Percentiles rank a stretch among this genome's conserved stretches.
phyloP scores from a whole-genome alignment of 148 eudicot species.

The Tetragonia tetragonoides region DNA sequence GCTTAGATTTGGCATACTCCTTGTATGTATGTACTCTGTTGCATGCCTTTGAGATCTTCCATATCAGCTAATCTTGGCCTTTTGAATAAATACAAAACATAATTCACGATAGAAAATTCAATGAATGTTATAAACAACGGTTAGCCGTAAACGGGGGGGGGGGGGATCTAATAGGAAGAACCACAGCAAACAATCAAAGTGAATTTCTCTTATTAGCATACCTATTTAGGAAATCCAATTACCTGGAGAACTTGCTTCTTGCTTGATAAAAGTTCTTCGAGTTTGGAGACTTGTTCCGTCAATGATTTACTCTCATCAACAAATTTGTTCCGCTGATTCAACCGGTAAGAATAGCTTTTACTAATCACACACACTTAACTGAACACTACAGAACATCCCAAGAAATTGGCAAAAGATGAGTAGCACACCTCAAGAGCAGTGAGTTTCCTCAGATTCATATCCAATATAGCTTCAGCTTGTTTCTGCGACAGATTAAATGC shows the following conservation, averaged over 20 bases:
- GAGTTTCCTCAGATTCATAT: conserved; percentile 83
- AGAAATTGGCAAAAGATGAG: background rate
- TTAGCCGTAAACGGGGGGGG: too few species aligned
- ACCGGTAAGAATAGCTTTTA: conserved; percentile 5
- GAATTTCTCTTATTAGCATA: background rate
- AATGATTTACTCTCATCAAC: conserved; percentile 68
- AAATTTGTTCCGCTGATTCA: conserved; percentile 72
- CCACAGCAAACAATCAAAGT: background rate
- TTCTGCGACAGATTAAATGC: conserved; percentile 80
- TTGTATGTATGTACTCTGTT: too few species aligned
- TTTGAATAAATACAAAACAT: background rate
- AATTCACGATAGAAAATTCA: too few species aligned
- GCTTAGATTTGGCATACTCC: too few species aligned
- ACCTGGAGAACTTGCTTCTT: conserved; percentile 84
- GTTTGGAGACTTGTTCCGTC: conserved; percentile 66
- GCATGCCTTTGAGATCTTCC: background rate
- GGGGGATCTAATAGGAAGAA: background rate
- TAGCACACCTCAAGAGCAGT: conserved; percentile 72
- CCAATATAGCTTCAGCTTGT: conserved; percentile 96
- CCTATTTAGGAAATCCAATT: conserved; percentile 9
- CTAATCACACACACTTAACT: background rate
- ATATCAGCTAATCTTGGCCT: background rate
- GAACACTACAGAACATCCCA: background rate
- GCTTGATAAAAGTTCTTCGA: conserved; percentile 81
- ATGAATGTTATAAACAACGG: too few species aligned